Percentiles rank a stretch among this genome's conserved stretches.
phyloP scores from a whole-genome alignment of 2,329 filamentous ascomycete species.

The Fusarium lateritium region DNA sequence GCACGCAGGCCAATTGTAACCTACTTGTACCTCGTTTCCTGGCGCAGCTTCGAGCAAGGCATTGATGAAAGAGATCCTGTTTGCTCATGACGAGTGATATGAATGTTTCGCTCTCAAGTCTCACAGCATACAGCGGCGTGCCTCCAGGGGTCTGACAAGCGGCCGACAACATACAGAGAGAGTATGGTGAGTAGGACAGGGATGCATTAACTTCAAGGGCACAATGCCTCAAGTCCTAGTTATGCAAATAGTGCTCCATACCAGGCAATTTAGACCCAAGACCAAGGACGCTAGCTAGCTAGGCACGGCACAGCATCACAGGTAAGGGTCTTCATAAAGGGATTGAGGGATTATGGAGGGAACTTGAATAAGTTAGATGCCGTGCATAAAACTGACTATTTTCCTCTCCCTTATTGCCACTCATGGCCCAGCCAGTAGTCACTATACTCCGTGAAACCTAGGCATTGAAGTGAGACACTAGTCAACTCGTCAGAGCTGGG shows the following conservation, averaged over 20 bases:
- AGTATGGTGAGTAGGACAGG: slow-evolving; percentile 18
- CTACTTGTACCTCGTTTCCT: not conserved
- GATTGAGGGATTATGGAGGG: slow-evolving; percentile 20
- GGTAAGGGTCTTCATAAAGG: slow-evolving; percentile 27
- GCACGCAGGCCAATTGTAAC: not conserved
- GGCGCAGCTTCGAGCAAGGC: not conserved
- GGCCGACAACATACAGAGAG: slow-evolving; percentile 3
- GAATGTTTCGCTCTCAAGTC: slow-evolving; percentile 25
- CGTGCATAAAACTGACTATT: slow-evolving; percentile 24
- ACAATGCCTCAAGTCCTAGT: not conserved
- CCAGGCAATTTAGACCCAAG: not conserved
- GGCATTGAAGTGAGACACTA: slow-evolving; percentile 37
- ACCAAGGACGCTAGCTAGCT: not conserved
- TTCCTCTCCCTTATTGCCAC: slow-evolving; percentile 26
- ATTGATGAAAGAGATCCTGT: slow-evolving; percentile 3
- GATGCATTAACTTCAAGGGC: not conserved
- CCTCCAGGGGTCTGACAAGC: slow-evolving; percentile 21
- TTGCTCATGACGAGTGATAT: slow-evolving; percentile 3
- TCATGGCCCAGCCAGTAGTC: slow-evolving; percentile 8
- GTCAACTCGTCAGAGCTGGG: slow-evolving; percentile 12
- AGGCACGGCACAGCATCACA: not conserved
- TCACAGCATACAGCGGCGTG: slow-evolving; percentile 37
- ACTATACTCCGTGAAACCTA: slow-evolving; percentile 8
- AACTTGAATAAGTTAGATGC: slow-evolving; percentile 7
- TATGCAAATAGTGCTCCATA: not conserved